These are phyloP conservation scores for Leishmania guyanensis DNA, from an alignment of 208 protist genomes.

Conservation along the genomic window DNA sequence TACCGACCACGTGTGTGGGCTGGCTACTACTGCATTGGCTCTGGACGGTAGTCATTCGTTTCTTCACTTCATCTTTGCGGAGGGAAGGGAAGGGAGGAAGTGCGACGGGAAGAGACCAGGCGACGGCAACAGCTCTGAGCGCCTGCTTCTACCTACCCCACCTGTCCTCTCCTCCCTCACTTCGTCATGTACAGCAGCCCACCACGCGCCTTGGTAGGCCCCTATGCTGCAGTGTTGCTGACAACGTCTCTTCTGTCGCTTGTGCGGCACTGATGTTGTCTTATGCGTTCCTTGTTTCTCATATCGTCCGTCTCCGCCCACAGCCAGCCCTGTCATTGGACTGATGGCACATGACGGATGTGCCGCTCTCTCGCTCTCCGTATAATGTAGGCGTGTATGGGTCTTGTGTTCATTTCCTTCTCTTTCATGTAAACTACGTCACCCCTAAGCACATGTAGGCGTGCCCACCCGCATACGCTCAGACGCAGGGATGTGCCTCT, in stretches of 20 bases:
- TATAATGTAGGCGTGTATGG: background rate
- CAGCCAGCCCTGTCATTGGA: background rate
- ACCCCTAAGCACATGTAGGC: constrained; percentile 6
- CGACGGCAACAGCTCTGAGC: background rate
- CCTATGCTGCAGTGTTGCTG: background rate
- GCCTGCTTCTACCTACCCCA: background rate
- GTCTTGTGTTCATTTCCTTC: constrained; percentile 4
- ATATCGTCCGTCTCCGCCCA: background rate
- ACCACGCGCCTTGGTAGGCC: background rate
- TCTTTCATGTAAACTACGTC: constrained; percentile 14
- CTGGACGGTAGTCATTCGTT: constrained; percentile 39
- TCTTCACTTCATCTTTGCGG: background rate
- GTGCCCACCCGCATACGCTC: background rate
- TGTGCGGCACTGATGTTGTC: background rate
- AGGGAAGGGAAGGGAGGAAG: background rate
- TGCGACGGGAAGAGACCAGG: background rate
- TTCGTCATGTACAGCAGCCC: constrained; percentile 9
- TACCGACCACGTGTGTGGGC: constrained; percentile 81
- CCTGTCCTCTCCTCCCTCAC: constrained; percentile 9
- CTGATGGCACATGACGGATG: background rate
- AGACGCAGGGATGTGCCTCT: background rate
- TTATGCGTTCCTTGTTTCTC: background rate
- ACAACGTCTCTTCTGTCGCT: background rate
- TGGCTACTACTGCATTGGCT: constrained; percentile 84
- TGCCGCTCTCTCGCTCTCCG: background rate